These are phyloP conservation scores for Viridothelium virens DNA, from an alignment of 495 filamentous ascomycete genomes.

Conservation along the genomic window DNA sequence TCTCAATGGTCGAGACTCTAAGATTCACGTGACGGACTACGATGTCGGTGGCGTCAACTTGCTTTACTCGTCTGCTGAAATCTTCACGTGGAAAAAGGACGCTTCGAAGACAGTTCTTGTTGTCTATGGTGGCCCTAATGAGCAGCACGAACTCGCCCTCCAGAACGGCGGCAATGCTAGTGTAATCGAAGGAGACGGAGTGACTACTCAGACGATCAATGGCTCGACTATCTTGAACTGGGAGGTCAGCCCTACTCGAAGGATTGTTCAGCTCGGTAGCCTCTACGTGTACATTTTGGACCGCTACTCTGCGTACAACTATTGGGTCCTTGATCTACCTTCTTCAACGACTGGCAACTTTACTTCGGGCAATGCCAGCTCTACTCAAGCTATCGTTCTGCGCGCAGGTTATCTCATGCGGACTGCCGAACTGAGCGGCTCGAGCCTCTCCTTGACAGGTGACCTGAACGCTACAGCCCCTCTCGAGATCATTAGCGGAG, in stretches of 20 bases:
- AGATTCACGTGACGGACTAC: conserved; percentile 69
- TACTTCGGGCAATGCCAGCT: conserved; percentile 15
- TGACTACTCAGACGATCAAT: conserved; percentile 36
- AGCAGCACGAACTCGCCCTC: conserved; percentile 62
- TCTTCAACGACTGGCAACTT: conserved; percentile 34
- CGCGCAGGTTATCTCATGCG: conserved; percentile 71
- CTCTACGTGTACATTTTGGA: conserved; percentile 54
- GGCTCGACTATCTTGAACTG: conserved; percentile 50
- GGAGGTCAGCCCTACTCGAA: conserved; percentile 44
- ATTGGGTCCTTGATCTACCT: conserved; percentile 59
- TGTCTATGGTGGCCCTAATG: conserved; percentile 61
- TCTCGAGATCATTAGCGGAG: conserved; percentile 57
- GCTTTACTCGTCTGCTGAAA: conserved; percentile 68
- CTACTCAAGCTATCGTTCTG: conserved; percentile 40
- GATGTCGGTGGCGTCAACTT: conserved; percentile 54
- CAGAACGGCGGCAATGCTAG: conserved; percentile 36
- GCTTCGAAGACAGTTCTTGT: conserved; percentile 54
- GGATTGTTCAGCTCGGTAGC: conserved; percentile 49
- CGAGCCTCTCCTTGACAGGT: conserved; percentile 51
- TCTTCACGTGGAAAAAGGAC: conserved; percentile 56
- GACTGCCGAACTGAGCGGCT: conserved; percentile 46
- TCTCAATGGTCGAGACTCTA: conserved; percentile 65
- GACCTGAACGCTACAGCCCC: conserved; percentile 64
- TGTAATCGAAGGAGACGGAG: conserved; percentile 46
- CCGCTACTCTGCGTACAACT: conserved; percentile 67